Base-by-base conservation (phyloP, 129 eudicot species). In the Logfia minima region DNA sequence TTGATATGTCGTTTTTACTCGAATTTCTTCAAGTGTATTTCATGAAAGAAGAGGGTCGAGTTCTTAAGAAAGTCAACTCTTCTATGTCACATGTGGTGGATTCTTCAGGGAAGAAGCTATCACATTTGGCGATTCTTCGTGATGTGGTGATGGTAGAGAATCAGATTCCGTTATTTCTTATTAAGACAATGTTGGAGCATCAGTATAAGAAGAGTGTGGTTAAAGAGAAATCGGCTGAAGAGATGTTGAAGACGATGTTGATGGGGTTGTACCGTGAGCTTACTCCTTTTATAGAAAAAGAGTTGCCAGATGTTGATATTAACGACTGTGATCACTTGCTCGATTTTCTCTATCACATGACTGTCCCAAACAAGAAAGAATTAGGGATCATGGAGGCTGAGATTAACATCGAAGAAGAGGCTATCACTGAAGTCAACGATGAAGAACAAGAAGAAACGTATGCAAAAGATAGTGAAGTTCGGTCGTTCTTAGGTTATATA, bases 131-230 rank as follows among this genome's bases (percentile, higher is more conserved):
- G 19, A 85, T 92, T 66, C 84, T 89, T 21, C 84, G 88, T 18
- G 97, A 92, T 65, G 60, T 84, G n/a, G 35, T 85, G 18, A 85
- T 85, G 96, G 87, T 91, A 10, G 97, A 91, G 77, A 91, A 91
- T 60, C 97, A 88, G 69, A 85, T 91, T 21, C 94, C 97, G 0
- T 31, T 92, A 32, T 89, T 89, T 79, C 22, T 81, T 0, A 14
- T 92, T 13, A 78, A 70, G 13, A 79, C 84, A 48, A 79, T 80
- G 78, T 13, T 90, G 80, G 87, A 78, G 34, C 77, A 77, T 41
- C 92, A 85, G 48, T 6, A 23, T 6, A 64, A 53, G 0, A 74
- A 65, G 3, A 31, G 5, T 22, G 7, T 81, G 9, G 0, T 2
- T 23, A 8, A 81, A 78, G 45, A 14, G 3, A 41, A 18, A 18